phyloP scores from a whole-genome alignment of 306 rosid genomes.

The Pachyrhizus erosus region DNA sequence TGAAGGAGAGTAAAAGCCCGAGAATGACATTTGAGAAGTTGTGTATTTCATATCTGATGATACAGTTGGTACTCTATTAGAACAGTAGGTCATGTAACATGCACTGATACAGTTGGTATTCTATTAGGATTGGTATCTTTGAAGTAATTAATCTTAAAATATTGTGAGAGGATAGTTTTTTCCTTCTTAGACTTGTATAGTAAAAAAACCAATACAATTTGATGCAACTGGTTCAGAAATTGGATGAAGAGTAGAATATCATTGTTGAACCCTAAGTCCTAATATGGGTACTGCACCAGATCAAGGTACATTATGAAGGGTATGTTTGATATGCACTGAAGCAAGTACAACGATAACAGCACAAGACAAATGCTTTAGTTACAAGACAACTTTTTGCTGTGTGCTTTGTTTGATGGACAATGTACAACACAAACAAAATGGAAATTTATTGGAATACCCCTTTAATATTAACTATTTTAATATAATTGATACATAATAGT shows the following conservation, averaged over 20 bases:
- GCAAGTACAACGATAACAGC: no score
- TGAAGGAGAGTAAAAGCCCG: not conserved
- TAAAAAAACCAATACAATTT: not conserved
- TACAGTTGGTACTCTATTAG: no score
- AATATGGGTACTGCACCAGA: not conserved
- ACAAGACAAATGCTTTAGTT: no score
- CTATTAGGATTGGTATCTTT: not conserved
- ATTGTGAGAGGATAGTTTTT: not conserved
- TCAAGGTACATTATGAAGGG: no score
- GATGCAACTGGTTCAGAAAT: not conserved
- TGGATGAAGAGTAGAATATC: not conserved
- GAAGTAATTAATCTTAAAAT: not conserved
- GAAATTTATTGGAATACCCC: no score
- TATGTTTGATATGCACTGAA: no score
- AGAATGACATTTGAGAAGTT: not conserved
- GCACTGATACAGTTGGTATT: not conserved
- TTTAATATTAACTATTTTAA: no score
- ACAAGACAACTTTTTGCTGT: no score
- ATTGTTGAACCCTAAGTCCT: not conserved
- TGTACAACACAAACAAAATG: no score
- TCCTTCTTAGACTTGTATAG: not conserved
- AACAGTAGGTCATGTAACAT: not conserved
- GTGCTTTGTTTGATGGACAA: no score
- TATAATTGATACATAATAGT: no score
- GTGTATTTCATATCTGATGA: slow-evolving; percentile 2